A percentile compares a stretch with the other conserved stretches of the same genome.
Conservation (phyloP, 1,284 basidiomycete genomes). For the Cryptococcus sp. region DNA sequence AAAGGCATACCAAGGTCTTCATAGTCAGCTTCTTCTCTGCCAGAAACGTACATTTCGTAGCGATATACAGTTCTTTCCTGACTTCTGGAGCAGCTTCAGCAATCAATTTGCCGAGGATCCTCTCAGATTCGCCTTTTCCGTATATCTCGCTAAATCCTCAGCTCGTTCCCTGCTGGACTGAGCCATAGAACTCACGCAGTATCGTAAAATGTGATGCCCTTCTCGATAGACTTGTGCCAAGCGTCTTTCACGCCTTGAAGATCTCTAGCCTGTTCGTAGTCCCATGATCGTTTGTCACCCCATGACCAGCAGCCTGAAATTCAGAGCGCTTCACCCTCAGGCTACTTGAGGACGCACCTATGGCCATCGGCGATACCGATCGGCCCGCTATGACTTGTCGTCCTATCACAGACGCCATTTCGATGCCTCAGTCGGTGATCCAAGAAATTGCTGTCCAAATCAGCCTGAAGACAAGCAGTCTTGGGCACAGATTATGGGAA, state of each 20-base stretch:
- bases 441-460: too few species aligned
- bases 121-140: slow-evolving; percentile 33
- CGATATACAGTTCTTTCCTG: slow-evolving; percentile 25
- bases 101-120: slow-evolving; percentile 33
- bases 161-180: not conserved
- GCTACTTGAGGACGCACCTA: slow-evolving; percentile 16
- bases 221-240: slow-evolving; percentile 25
- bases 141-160: slow-evolving; percentile 24
- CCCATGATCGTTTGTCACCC: slow-evolving; percentile 30
- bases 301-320: slow-evolving; percentile 29
- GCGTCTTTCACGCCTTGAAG: slow-evolving; percentile 30
- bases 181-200: slow-evolving; percentile 26
- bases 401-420: not conserved
- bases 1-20: slow-evolving; percentile 35
- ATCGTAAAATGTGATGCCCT: slow-evolving; percentile 41
- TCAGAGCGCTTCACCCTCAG: not conserved
- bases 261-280: slow-evolving; percentile 30
- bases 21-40: not conserved
- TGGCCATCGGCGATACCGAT: slow-evolving; percentile 30
- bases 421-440: not conserved
- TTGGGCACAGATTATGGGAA: too few species aligned
- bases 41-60: slow-evolving; percentile 34
- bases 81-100: slow-evolving; percentile 27
- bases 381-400: not conserved
- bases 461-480: too few species aligned